Conservation (phyloP, 352 stramenopile genomes). For the Salisapilia sapeloensis region DNA sequence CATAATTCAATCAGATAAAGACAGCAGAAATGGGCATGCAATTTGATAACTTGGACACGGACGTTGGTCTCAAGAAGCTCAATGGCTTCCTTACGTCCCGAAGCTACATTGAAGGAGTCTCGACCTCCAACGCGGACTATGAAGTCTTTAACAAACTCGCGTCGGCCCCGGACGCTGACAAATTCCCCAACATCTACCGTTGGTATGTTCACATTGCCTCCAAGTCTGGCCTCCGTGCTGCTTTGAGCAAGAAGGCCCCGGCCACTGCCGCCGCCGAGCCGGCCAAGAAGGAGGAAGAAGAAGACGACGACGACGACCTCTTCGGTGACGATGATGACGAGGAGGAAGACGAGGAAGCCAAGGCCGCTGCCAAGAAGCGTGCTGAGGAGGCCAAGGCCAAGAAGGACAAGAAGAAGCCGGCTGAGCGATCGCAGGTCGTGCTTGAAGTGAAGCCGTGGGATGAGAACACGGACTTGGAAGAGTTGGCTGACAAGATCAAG, state of each 20-base stretch:
- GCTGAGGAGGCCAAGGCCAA: slow-evolving; percentile 20
- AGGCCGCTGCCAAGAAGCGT: slow-evolving; percentile 12
- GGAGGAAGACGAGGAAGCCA: slow-evolving; percentile 20
- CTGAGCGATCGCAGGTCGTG: slow-evolving; percentile 22
- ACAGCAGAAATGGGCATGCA: slow-evolving; percentile 41
- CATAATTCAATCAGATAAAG: no score
- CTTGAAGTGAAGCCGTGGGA: slow-evolving; percentile 44
- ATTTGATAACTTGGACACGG: slow-evolving; percentile 45
- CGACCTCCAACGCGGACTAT: slow-evolving; percentile 46
- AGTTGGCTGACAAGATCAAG: slow-evolving; percentile 22
- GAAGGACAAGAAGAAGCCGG: slow-evolving; percentile 22
- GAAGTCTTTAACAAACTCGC: slow-evolving; percentile 32
- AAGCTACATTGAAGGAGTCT: slow-evolving; percentile 67
- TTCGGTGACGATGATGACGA: slow-evolving; percentile 44
- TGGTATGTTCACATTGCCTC: slow-evolving; percentile 50
- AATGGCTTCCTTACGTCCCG: slow-evolving; percentile 66
- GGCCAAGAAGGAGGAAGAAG: slow-evolving; percentile 13
- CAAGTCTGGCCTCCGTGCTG: slow-evolving; percentile 29
- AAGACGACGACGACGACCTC: slow-evolving; percentile 37
- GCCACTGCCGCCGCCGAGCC: slow-evolving; percentile 5
- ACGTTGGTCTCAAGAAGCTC: slow-evolving; percentile 53
- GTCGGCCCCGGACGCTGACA: slow-evolving; percentile 19
- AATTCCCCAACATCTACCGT: slow-evolving; percentile 46
- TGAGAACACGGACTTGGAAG: slow-evolving; percentile 20
- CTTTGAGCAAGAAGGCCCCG: slow-evolving; percentile 10